Evolutionary conservation across 371 early-diverging fungal species (phyloP), one percentile per base, ranked within the genome.

Genomic region (Smittium culicis): DNA sequence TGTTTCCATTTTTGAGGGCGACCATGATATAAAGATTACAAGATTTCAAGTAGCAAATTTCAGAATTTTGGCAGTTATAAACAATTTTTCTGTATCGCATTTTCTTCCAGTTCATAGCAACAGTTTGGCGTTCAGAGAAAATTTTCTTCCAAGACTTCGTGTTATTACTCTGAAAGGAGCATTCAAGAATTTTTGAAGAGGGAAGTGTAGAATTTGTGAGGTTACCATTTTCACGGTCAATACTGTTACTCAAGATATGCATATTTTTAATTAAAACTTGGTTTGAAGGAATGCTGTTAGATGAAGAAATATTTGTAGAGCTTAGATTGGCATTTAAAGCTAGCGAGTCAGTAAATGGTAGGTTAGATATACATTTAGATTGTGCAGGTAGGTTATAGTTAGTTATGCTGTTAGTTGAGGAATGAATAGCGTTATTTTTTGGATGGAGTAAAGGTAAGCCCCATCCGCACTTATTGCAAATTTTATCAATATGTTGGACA

Each of bases 401-500:
- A 11, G 24, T 35, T 2, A 27, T 25, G 24, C 2, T 55, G 20
- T 35, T 16, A 34, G 30, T 54, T 24, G 5, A 28, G 28, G 67
- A n/a, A 66, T 28, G 34, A 54, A 59, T 56, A 28, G 74, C 70
- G n/a, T 75, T 72, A 34, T 73, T 66, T 33, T 69, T 65, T 17
- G 62, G 60, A 59, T 76, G 71, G 17, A 92, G 75, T 59, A 88
- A 72, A 24, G 93, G 94, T 54, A 93, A 71, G 0, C 95, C 94
- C 96, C 96, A 96, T 2, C 97, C 97, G 72, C 97, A 96, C 72
- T 89, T 94, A 35, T 80, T 79, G 72, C 97, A 96, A 70, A 93
- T 90, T 71, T 89, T 89, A 77, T 94, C 93, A 66, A 96, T 95
- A 71, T 96, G 97, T 76, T 95, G 96, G 45, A 88, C 90, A 70